Evolutionary conservation across 2,329 filamentous ascomycete species (phyloP).

Genomic region (Aspergillus sp.): DNA sequence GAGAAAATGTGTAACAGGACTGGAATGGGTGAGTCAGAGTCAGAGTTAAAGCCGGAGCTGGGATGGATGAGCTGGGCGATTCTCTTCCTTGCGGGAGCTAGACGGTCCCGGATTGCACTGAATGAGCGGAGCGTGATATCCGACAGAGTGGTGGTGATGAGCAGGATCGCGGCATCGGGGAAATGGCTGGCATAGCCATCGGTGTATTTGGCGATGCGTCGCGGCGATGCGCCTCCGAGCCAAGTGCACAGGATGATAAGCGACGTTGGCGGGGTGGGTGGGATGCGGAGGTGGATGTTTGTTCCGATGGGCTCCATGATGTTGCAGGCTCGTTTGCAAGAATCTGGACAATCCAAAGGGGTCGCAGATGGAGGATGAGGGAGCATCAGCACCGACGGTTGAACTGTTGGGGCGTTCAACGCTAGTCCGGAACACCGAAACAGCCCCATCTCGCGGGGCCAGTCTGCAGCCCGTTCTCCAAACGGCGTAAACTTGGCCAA

Average conservation of each 20-base stretch:
- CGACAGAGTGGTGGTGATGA: slow-evolving; percentile 9
- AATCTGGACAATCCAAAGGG: no score
- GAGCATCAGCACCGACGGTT: no score
- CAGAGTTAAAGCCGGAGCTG: no score
- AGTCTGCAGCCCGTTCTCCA: no score
- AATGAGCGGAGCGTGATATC: slow-evolving; percentile 3
- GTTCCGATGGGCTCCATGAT: background rate
- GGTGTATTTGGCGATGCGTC: slow-evolving; percentile 14
- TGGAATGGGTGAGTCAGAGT: no score
- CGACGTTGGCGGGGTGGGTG: background rate
- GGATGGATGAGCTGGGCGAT: background rate
- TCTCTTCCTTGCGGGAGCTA: slow-evolving; percentile 6
- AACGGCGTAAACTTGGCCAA: no score
- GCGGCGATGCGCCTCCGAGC: slow-evolving; percentile 15
- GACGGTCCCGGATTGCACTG: background rate
- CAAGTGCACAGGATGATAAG: slow-evolving; percentile 15
- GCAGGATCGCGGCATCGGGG: slow-evolving; percentile 9
- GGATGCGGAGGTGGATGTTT: slow-evolving; percentile 1
- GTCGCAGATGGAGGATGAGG: no score
- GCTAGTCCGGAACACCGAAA: no score
- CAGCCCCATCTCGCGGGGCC: no score
- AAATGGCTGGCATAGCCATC: slow-evolving; percentile 8
- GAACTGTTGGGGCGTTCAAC: no score
- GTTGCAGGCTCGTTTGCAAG: no score
- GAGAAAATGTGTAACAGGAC: slow-evolving; percentile 19